Base-by-base conservation (phyloP, 345 rosid genomes). In the Turritis glabra region DNA sequence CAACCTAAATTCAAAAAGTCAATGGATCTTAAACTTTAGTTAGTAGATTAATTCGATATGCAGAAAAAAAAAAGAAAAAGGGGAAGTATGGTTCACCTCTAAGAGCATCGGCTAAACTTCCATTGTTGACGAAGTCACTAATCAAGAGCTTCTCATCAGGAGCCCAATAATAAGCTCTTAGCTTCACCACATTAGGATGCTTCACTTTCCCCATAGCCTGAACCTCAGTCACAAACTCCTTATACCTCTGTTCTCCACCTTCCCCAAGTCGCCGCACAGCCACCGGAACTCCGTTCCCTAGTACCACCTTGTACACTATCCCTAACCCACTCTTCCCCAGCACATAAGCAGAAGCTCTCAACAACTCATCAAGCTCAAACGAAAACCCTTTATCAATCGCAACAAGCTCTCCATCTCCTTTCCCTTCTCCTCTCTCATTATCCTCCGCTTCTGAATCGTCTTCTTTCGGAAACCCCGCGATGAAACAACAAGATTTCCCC, bases 111-210 rank as follows among this genome's bases (percentile, higher is more conserved):
- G 93, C 90, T 79, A 95, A 82, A 55, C 88, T 95, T 78, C 99
- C 99, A 76, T 92, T 90, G 64, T 92, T 85, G 77, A 95, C 84
- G 43, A 89, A 95, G 69, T 95, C 98, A 72, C 91, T 88, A 40
- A 95, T 92, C 44, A 95, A 86, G 15, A 95, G 96, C 82, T 95
- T 95, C 80, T 95, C 99, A 68, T 95, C 98, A 8, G 96, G 82
- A 46, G 99, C 98, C 99, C 99, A 95, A 69, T 95, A 95, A 71
- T 95, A 95, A 69, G 99, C 99, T 74, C 99, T 85, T 44, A 95
- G 65, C 75, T 81, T 88, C 69, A 95, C 99, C 5, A 95, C 83
- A 79, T 92, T 95, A 5, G 99, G 99, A 83, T 95, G 99, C 67
- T 92, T 95, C 43, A 92, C 92, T 47, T 84, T 86, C 60, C 97